These are phyloP conservation scores for Tarenaya hassleriana DNA, from an alignment of 345 rosid species.

Conservation along the genomic window DNA sequence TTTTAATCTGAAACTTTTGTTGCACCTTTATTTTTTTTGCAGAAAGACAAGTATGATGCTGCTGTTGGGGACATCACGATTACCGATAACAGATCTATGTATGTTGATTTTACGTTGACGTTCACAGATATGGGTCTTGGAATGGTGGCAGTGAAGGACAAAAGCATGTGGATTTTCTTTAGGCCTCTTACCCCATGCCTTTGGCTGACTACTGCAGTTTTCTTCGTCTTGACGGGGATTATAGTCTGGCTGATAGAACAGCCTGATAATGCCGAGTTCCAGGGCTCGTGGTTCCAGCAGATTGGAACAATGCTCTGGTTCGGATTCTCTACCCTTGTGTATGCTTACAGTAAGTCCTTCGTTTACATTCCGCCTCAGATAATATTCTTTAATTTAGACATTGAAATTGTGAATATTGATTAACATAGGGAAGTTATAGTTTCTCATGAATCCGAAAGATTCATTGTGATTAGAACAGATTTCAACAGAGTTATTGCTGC, in stretches of 20 bases:
- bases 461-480: no score
- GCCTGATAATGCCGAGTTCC: slow-evolving; percentile 21
- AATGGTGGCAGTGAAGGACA: slow-evolving; percentile 14
- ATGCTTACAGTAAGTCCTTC: slow-evolving; percentile 27
- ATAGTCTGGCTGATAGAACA: slow-evolving; percentile 29
- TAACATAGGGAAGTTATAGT: no score
- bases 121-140: slow-evolving; percentile 27
- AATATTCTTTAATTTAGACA: background rate
- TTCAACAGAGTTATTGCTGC: no score
- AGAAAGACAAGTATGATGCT: slow-evolving; percentile 26
- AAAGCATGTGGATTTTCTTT: no score
- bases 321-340: slow-evolving; percentile 28
- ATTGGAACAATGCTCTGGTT: slow-evolving; percentile 30
- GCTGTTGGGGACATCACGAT: slow-evolving; percentile 31
- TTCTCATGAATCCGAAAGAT: no score
- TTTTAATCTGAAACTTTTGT: slow-evolving; percentile 8
- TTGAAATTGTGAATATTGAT: no score
- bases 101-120: slow-evolving; percentile 24
- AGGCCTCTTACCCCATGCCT: slow-evolving; percentile 20
- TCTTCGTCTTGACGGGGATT: slow-evolving; percentile 21
- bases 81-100: no score
- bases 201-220: slow-evolving; percentile 26
- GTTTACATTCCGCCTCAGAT: background rate
- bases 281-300: slow-evolving; percentile 26
- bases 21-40: background rate